Evolutionary conservation across 495 filamentous ascomycete genomes (phyloP), one percentile per base, ranked within the genome.

Genomic region (Neurospora sp.): DNA sequence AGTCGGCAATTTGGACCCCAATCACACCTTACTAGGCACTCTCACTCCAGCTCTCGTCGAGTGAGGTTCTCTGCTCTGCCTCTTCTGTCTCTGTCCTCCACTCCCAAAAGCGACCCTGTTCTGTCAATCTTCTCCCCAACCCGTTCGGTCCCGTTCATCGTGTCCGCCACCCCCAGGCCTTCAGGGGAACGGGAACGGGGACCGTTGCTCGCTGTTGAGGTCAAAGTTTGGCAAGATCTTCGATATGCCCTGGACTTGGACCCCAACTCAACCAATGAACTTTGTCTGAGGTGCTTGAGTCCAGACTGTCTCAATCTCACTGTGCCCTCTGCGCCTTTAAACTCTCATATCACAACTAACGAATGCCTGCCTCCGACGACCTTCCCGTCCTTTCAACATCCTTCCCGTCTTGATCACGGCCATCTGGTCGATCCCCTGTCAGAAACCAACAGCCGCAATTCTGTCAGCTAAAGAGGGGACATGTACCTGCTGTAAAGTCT

Each of bases 331-430:
- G 72, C 72, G 31, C 54, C 54, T 66, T 66, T 35, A 35, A 66
- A 66, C 54, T 59, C 46, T 62, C 54, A 66, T 35, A 66, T 66
- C 54, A 66, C 54, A 66, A 18, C 14, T 62, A 69, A 42, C 48
- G 37, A 62, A 27, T 39, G 54, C 54, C 23, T 62, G 54, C 37
- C 71, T 72, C 71, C 62, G 39, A 35, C 20, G 18, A 71, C 40
- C 70, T 72, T 75, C 73, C 48, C 20, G 69, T 75, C 75, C 71
- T 69, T 72, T 72, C 75, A 69, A 76, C 75, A 76, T 72, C 71
- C 12, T 18, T 66, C 54, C 23, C 27, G 54, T 37, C 27, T 18
- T 66, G 54, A 66, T 66, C 54, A 66, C 27, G 54, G 14, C 54
- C 10, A 66, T 18, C 27, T 66, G 54, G 54, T 37, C 35, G 35